Evolutionary conservation across 2,329 filamentous ascomycete species (phyloP).

Genomic region (Verruconis gallopava): DNA sequence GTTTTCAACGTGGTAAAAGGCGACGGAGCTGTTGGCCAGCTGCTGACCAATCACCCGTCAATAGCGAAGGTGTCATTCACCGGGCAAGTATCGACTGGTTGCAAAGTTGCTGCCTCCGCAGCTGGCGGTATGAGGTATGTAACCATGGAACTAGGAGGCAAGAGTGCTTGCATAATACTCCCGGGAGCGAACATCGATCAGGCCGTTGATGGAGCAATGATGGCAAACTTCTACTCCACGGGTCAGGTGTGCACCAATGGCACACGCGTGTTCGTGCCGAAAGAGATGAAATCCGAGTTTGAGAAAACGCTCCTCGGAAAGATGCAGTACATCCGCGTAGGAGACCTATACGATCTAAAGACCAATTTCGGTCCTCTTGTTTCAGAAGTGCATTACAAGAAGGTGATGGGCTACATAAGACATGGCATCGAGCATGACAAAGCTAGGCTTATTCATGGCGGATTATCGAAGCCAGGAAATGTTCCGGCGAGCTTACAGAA

Average conservation of each 20-base stretch:
- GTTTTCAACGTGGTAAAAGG: slow-evolving; percentile 84
- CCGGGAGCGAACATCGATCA: slow-evolving; percentile 65
- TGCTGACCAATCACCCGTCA: slow-evolving; percentile 55
- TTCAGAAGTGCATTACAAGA: slow-evolving; percentile 59
- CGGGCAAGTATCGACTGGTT: slow-evolving; percentile 70
- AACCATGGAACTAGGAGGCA: slow-evolving; percentile 85
- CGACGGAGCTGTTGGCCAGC: slow-evolving; percentile 62
- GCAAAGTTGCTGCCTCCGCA: slow-evolving; percentile 66
- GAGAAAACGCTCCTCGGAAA: slow-evolving; percentile 57
- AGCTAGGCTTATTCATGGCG: slow-evolving; percentile 62
- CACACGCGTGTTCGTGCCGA: slow-evolving; percentile 72
- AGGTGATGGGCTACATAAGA: slow-evolving; percentile 64
- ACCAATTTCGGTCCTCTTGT: slow-evolving; percentile 82
- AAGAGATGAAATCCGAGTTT: slow-evolving; percentile 50
- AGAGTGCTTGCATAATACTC: slow-evolving; percentile 68
- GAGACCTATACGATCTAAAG: slow-evolving; percentile 54
- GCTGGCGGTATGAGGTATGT: slow-evolving; percentile 76
- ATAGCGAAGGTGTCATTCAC: slow-evolving; percentile 86
- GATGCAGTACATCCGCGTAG: slow-evolving; percentile 56
- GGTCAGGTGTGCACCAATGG: slow-evolving; percentile 92
- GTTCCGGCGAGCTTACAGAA: slow-evolving; percentile 32
- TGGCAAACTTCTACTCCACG: slow-evolving; percentile 85
- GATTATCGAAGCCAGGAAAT: slow-evolving; percentile 40
- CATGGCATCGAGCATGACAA: slow-evolving; percentile 62
- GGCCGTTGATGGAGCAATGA: slow-evolving; percentile 83